Evolutionary conservation across 2,329 filamentous ascomycete species (phyloP).

Genomic region (Xylaria sp.): DNA sequence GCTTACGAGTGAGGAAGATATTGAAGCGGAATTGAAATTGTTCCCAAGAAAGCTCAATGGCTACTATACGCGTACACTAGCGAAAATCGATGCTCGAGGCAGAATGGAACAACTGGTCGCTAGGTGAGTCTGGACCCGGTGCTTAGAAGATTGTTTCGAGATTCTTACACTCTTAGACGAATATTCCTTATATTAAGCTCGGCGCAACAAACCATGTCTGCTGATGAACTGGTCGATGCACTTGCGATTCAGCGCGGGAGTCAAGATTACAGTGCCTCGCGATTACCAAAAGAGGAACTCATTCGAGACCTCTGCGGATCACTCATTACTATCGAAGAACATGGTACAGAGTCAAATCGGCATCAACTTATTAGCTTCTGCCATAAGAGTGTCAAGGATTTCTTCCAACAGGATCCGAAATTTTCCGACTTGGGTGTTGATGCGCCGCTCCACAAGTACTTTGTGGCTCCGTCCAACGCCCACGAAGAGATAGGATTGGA

Average conservation of each 20-base stretch:
- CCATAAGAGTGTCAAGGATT: slow-evolving; percentile 32
- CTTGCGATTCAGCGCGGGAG: slow-evolving; percentile 27
- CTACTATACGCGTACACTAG: slow-evolving; percentile 27
- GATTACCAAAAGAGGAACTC: slow-evolving; percentile 28
- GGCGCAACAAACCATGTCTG: slow-evolving; percentile 21
- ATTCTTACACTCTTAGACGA: slow-evolving; percentile 19
- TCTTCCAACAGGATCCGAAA: slow-evolving; percentile 28
- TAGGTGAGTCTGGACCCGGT: slow-evolving; percentile 16
- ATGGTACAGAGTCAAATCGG: not conserved
- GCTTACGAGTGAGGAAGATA: slow-evolving; percentile 30
- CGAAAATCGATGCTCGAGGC: slow-evolving; percentile 18
- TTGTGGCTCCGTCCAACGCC: slow-evolving; percentile 8
- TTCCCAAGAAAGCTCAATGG: slow-evolving; percentile 30
- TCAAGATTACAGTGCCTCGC: slow-evolving; percentile 22
- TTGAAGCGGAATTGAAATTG: slow-evolving; percentile 14
- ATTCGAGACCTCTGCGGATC: slow-evolving; percentile 30
- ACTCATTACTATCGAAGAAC: slow-evolving; percentile 22
- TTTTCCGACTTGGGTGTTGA: slow-evolving; percentile 5
- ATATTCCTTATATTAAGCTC: slow-evolving; percentile 28
- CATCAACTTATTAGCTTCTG: slow-evolving; percentile 20
- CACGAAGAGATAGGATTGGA: slow-evolving; percentile 30
- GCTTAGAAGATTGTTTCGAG: not conserved
- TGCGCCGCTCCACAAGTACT: slow-evolving; percentile 25
- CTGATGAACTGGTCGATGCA: slow-evolving; percentile 29
- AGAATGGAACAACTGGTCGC: slow-evolving; percentile 26